Percentiles rank a stretch among this genome's conserved stretches.
phyloP scores from a whole-genome alignment of 352 stramenopile genomes.

The Phytopythium sindhum region DNA sequence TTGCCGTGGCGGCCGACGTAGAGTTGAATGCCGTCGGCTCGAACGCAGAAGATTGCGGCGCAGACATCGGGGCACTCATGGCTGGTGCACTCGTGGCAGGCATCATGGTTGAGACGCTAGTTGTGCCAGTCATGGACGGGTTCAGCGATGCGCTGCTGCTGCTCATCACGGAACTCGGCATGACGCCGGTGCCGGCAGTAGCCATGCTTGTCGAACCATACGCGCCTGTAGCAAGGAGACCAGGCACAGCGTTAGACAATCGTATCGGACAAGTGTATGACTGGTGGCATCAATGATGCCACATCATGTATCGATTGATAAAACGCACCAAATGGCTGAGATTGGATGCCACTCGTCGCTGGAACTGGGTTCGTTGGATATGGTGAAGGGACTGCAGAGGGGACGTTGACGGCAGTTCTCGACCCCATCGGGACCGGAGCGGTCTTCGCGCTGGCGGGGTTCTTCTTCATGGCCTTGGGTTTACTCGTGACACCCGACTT shows the following conservation, averaged over 20 bases:
- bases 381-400: neutral
- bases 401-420: neutral
- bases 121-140: neutral
- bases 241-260: neutral
- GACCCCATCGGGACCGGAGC: neutral
- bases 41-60: neutral
- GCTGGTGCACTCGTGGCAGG: neutral
- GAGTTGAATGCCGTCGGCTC: constrained; percentile 3
- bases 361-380: neutral
- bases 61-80: constrained; percentile 1
- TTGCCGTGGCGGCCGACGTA: neutral
- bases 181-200: neutral
- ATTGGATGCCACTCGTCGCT: neutral
- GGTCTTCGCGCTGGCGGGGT: neutral
- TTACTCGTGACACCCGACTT: neutral
- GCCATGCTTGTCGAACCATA: neutral
- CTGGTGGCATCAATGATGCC: too few relatives aligned
- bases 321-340: neutral
- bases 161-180: neutral
- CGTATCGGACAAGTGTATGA: neutral
- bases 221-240: neutral
- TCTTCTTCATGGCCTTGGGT: neutral
- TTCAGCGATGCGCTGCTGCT: neutral
- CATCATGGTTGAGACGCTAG: neutral
- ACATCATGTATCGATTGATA: neutral